phyloP scores from a whole-genome alignment of 2,329 filamentous ascomycete genomes.

The Hysterium pulicare region DNA sequence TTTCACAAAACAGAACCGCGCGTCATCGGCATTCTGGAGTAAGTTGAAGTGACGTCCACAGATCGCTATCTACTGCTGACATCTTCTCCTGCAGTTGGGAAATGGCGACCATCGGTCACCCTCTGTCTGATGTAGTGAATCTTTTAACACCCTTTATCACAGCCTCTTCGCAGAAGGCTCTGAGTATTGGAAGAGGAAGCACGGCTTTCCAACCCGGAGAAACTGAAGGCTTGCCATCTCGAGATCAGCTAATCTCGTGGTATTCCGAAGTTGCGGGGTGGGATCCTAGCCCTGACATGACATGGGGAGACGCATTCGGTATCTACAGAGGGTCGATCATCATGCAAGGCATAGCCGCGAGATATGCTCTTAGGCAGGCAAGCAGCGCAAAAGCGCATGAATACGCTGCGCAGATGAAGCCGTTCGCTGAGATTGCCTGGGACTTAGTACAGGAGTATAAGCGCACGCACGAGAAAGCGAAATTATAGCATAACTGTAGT shows the following conservation, averaged over 20 bases:
- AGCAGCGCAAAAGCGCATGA: constrained; percentile 77
- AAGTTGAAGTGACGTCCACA: constrained; percentile 27
- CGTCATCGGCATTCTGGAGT: constrained; percentile 91
- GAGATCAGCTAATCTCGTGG: constrained; percentile 60
- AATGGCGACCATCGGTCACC: constrained; percentile 97
- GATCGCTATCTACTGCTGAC: constrained; percentile 5
- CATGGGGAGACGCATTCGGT: constrained; percentile 64
- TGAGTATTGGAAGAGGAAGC: constrained; percentile 39
- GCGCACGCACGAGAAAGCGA: constrained; percentile 33
- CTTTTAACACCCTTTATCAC: constrained; percentile 53
- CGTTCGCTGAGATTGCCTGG: constrained; percentile 79
- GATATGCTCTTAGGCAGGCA: constrained; percentile 80
- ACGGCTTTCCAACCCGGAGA: constrained; percentile 58
- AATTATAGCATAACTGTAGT: constrained; percentile 35
- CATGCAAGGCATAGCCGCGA: constrained; percentile 88
- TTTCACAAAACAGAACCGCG: constrained; percentile 85
- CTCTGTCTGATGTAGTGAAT: constrained; percentile 86
- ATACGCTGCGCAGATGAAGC: constrained; percentile 66
- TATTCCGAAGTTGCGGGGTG: constrained; percentile 68
- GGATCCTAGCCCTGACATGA: constrained; percentile 60
- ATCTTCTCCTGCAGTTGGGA: constrained; percentile 74
- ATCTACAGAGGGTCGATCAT: constrained; percentile 59
- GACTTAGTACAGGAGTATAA: constrained; percentile 58
- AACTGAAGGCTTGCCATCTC: constrained; percentile 64
- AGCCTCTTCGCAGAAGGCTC: constrained; percentile 36